Conservation (phyloP, 805 yeast genomes). For the Blastobotrys attinorum region DNA sequence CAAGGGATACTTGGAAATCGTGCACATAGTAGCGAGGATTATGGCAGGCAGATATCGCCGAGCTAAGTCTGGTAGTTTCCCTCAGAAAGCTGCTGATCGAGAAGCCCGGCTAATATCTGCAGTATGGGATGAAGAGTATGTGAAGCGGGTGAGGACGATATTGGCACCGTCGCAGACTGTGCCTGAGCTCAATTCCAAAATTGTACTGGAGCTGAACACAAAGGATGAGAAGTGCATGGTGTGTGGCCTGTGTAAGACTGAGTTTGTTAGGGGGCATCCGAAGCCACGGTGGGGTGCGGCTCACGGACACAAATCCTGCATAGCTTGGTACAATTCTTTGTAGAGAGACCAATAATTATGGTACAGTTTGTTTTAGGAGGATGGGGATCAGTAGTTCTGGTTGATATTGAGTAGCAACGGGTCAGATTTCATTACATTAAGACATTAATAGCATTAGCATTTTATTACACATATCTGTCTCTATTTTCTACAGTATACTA, state of each 20-base stretch:
- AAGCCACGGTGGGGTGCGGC: background rate
- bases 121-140: conserved; percentile 15
- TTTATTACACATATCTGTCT: no score
- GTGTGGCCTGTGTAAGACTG: conserved; percentile 20
- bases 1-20: conserved; percentile 15
- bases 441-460: no score
- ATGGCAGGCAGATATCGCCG: conserved; percentile 21
- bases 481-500: no score
- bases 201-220: conserved; percentile 6
- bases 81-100: conserved; percentile 11
- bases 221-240: conserved; percentile 12
- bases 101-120: conserved; percentile 18
- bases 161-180: conserved; percentile 5
- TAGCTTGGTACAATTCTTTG: background rate
- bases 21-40: conserved; percentile 16
- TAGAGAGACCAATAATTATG: no score
- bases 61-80: conserved; percentile 1
- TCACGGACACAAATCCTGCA: background rate
- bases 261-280: conserved; percentile 3
- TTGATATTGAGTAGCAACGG: no score
- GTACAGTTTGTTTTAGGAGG: no score
- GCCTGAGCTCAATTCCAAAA: conserved; percentile 12
- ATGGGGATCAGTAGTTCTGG: no score
- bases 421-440: no score
- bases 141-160: conserved; percentile 13